These are phyloP conservation scores for Trichocladium uniseriatum DNA, from an alignment of 495 filamentous ascomycete species.

Conservation along the genomic window DNA sequence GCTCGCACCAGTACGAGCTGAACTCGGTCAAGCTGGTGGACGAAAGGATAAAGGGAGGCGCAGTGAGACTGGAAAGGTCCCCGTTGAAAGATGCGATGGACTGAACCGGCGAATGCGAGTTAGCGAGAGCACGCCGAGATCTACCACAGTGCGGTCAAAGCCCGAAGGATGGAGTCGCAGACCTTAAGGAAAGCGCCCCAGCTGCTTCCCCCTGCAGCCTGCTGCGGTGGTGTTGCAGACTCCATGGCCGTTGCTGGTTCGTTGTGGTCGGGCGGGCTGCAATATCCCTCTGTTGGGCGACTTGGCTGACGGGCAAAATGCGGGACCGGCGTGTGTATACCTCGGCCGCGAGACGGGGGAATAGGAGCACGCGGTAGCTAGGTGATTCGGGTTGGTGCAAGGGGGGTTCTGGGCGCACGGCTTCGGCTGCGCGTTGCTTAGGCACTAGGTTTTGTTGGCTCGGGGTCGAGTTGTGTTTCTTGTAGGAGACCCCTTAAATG, in stretches of 20 bases:
- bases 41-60: slow-evolving; percentile 91
- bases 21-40: slow-evolving; percentile 88
- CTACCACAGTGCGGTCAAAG: background rate
- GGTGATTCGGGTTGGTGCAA: no score
- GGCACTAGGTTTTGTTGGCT: no score
- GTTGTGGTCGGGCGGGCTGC: background rate
- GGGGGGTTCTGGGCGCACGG: no score
- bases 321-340: no score
- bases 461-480: no score
- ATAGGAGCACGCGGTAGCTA: no score
- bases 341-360: no score
- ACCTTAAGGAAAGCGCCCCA: slow-evolving; percentile 49
- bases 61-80: slow-evolving; percentile 86
- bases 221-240: slow-evolving; percentile 15
- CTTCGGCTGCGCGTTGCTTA: no score
- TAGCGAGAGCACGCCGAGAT: background rate
- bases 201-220: slow-evolving; percentile 31
- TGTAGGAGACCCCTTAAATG: no score
- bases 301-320: no score
- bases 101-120: slow-evolving; percentile 33
- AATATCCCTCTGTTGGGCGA: background rate
- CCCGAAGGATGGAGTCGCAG: background rate
- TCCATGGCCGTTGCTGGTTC: slow-evolving; percentile 12
- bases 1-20: slow-evolving; percentile 94
- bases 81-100: slow-evolving; percentile 96